Percentiles rank a stretch among this genome's conserved stretches.
These are phyloP conservation scores for Coleophoma eucalyptorum DNA, from an alignment of 2,329 filamentous ascomycete species.

Conservation along the genomic window DNA sequence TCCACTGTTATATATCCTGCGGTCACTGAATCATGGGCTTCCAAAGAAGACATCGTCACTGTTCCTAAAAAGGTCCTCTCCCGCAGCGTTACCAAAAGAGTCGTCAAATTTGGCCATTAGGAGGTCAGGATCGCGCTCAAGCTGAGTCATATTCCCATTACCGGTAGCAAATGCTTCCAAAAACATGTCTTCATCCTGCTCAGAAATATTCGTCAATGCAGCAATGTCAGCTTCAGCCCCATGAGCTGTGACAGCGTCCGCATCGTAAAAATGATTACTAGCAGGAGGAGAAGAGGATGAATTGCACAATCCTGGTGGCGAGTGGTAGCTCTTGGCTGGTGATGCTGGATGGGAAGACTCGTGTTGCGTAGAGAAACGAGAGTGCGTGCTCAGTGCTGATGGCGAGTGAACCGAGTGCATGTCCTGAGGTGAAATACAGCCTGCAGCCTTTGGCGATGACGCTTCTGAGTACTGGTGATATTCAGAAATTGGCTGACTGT, in stretches of 20 bases:
- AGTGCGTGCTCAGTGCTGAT: conserved; percentile 19
- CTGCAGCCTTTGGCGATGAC: conserved; percentile 12
- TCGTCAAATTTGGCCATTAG: conserved; percentile 27
- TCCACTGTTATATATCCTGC: no score
- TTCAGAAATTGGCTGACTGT: conserved; percentile 26
- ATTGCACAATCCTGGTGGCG: conserved; percentile 57
- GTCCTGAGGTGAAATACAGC: conserved; percentile 24
- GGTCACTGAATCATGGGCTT: conserved; percentile 17
- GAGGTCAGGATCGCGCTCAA: conserved; percentile 25
- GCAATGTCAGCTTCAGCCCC: conserved; percentile 15
- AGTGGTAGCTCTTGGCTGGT: conserved; percentile 52
- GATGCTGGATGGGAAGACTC: conserved; percentile 36
- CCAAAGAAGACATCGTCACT: conserved; percentile 27
- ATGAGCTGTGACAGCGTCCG: conserved; percentile 17
- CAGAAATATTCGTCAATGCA: conserved; percentile 15
- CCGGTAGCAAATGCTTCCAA: conserved; percentile 25
- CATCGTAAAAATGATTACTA: conserved; percentile 24
- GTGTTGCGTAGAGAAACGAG: conserved; percentile 15
- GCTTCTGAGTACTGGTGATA: conserved; percentile 28
- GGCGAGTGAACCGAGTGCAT: conserved; percentile 24
- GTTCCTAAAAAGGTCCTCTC: conserved; percentile 20
- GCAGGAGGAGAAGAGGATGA: conserved; percentile 51
- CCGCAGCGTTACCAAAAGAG: conserved; percentile 12
- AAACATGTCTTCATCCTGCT: conserved; percentile 30
- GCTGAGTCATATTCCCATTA: conserved; percentile 16